A percentile compares a stretch with the other conserved stretches of the same genome.
phyloP scores from a whole-genome alignment of 768 basidiomycete species.

The Xerocomus brunneocitrinus region DNA sequence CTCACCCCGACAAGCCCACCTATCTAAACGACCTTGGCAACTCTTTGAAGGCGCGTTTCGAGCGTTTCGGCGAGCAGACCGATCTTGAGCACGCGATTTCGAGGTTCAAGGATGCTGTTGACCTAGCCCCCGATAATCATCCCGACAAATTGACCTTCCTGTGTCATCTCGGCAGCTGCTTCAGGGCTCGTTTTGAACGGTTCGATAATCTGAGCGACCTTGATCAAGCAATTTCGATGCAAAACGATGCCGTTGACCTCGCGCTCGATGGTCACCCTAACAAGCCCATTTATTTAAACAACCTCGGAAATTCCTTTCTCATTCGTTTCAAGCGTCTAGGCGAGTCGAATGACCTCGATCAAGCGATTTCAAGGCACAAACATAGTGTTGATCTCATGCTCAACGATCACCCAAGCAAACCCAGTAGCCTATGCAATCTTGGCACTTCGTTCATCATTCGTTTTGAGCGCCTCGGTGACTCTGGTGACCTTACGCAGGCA shows the following conservation, averaged over 20 bases:
- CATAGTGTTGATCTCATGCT: not conserved
- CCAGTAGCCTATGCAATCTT: not conserved
- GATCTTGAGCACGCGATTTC: conserved; percentile 6
- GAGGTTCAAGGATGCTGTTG: not conserved
- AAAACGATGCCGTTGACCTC: not conserved
- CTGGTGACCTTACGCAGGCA: not conserved
- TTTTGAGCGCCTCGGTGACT: not conserved
- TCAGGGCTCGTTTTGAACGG: not conserved
- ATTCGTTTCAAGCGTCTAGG: not conserved
- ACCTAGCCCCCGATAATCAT: not conserved
- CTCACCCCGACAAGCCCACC: not conserved
- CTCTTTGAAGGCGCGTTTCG: not conserved
- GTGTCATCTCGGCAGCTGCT: not conserved
- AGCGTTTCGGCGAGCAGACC: not conserved
- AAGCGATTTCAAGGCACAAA: not conserved
- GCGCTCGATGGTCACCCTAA: not conserved
- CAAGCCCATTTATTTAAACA: not conserved
- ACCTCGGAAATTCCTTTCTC: not conserved
- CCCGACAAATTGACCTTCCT: not conserved
- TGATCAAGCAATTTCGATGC: not conserved
- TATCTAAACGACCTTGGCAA: not conserved
- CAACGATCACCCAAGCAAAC: not conserved
- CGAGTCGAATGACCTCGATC: not conserved
- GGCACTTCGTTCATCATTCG: not conserved
- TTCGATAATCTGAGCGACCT: not conserved